Conservation (phyloP, 2,329 filamentous ascomycete genomes). For the Penicillium rolfsii region DNA sequence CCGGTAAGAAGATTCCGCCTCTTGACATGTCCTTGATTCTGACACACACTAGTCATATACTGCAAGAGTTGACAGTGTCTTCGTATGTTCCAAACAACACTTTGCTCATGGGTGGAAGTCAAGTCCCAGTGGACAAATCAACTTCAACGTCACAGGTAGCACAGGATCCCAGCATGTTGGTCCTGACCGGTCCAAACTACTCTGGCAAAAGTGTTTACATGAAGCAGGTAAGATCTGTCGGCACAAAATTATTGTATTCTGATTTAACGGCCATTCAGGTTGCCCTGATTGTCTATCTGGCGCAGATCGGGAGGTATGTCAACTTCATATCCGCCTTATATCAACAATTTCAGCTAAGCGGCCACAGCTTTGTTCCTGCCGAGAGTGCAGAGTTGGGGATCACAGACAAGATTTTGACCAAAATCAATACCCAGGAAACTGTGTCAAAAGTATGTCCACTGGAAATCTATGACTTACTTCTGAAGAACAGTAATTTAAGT, state of each 20-base stretch:
- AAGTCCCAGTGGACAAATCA: neutral
- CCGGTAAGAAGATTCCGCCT: conserved; percentile 52
- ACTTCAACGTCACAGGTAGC: conserved; percentile 7
- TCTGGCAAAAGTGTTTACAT: conserved; percentile 96
- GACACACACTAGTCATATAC: conserved; percentile 62
- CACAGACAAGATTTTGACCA: conserved; percentile 89
- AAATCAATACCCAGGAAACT: conserved; percentile 74
- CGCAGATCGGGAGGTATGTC: conserved; percentile 72
- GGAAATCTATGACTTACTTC: neutral
- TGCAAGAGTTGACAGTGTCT: conserved; percentile 82
- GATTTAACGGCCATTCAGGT: conserved; percentile 47
- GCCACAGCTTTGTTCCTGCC: conserved; percentile 78
- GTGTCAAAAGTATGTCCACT: conserved; percentile 57
- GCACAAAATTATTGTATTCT: neutral
- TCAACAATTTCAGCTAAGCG: neutral
- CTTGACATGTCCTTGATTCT: conserved; percentile 1
- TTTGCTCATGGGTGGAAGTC: conserved; percentile 62
- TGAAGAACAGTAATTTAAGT: neutral
- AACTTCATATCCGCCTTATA: neutral
- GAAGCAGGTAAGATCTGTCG: conserved; percentile 63
- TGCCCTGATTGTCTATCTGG: conserved; percentile 86
- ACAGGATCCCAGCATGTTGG: conserved; percentile 66
- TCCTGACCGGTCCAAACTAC: conserved; percentile 92
- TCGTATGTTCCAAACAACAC: conserved; percentile 85
- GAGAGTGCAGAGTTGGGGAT: conserved; percentile 75